phyloP scores from a whole-genome alignment of 306 rosid species.

The Sphenostylis stenocarpa region DNA sequence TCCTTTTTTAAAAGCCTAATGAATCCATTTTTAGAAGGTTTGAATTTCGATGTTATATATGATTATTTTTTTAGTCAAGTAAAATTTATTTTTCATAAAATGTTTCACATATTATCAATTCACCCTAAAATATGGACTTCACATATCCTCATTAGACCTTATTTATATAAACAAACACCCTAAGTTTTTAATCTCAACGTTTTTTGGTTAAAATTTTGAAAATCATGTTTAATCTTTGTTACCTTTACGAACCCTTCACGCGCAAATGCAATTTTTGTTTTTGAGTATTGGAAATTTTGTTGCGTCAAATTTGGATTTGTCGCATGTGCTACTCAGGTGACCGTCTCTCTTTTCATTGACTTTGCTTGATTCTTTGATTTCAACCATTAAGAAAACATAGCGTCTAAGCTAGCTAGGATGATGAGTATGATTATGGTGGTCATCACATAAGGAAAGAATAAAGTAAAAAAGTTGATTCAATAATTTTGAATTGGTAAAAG shows the following conservation, averaged over 20 bases:
- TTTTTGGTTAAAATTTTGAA: neutral
- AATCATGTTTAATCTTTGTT: slow-evolving; percentile 23
- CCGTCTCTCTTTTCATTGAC: slow-evolving; percentile 68
- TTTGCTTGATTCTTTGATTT: slow-evolving; percentile 43
- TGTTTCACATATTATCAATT: too few species aligned
- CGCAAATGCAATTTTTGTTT: slow-evolving; percentile 13
- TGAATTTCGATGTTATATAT: too few species aligned
- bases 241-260: slow-evolving; percentile 18
- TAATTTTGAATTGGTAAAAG: too few species aligned
- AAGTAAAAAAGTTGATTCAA: neutral
- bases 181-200: too few species aligned
- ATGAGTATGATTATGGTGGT: slow-evolving; percentile 40
- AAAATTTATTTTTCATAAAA: too few species aligned
- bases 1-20: too few species aligned
- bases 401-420: slow-evolving; percentile 26
- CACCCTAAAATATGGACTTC: too few species aligned
- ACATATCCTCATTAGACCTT: too few species aligned
- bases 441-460: neutral
- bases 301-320: neutral
- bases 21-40: too few species aligned
- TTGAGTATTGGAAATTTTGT: neutral
- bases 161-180: too few species aligned
- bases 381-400: slow-evolving; percentile 41
- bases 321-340: slow-evolving; percentile 42
- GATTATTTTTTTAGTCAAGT: too few species aligned